phyloP scores from a whole-genome alignment of 257 asterid species.

The Sherardia arvensis region DNA sequence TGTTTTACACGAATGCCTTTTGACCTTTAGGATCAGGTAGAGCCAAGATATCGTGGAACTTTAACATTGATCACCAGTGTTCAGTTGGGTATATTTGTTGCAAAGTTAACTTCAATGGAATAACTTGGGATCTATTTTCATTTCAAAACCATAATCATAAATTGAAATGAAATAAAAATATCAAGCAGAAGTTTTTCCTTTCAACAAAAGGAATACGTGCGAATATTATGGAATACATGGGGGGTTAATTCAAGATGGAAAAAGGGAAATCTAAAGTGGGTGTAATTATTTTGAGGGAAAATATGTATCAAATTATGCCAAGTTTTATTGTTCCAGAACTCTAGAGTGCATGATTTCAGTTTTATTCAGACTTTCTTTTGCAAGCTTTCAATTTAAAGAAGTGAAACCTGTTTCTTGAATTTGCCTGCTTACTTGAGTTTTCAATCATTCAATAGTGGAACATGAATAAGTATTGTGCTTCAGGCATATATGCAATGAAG shows the following conservation, averaged over 20 bases:
- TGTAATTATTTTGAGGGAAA: too few relatives aligned
- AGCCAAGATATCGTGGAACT: neutral
- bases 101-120: neutral
- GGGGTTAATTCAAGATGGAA: too few relatives aligned
- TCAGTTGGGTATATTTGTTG: neutral
- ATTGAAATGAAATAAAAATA: neutral
- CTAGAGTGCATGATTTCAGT: neutral
- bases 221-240: too few relatives aligned
- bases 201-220: too few relatives aligned
- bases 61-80: neutral
- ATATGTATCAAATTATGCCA: neutral
- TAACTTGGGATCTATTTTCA: neutral
- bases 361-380: neutral
- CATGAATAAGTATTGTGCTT: neutral
- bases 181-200: too few relatives aligned
- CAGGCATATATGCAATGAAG: neutral
- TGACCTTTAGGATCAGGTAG: neutral
- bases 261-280: too few relatives aligned
- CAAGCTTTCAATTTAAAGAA: neutral
- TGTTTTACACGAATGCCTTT: neutral
- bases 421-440: neutral
- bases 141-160: neutral
- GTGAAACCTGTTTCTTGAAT: neutral
- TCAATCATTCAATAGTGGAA: neutral
- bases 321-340: neutral